Conservation (phyloP, 768 basidiomycete genomes). For the Xerocomus spinulosus region DNA sequence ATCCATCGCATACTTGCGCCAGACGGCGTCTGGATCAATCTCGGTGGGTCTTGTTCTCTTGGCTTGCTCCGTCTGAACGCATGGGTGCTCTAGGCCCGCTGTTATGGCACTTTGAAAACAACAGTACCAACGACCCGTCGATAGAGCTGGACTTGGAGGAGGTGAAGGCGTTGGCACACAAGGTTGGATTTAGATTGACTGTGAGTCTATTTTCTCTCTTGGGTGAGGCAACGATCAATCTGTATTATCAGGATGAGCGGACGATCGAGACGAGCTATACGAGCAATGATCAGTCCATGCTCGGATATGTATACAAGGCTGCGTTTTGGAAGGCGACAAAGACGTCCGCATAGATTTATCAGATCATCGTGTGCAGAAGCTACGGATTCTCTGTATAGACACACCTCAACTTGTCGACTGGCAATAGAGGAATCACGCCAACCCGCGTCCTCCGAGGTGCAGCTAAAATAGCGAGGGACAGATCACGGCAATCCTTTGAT, state of each 20-base stretch:
- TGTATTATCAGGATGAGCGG: conserved; percentile 71
- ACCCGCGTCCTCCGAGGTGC: too few relatives aligned
- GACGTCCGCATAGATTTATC: background rate
- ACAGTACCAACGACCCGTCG: conserved; percentile 69
- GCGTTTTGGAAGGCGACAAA: conserved; percentile 80
- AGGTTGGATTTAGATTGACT: conserved; percentile 77
- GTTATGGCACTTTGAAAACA: conserved; percentile 98
- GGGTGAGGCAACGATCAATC: background rate
- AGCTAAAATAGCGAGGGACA: too few relatives aligned
- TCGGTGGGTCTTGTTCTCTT: conserved; percentile 44
- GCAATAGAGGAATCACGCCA: too few relatives aligned
- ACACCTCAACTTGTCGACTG: too few relatives aligned
- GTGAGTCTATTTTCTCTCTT: conserved; percentile 40
- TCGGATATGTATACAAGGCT: conserved; percentile 79
- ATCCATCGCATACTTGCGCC: conserved; percentile 79
- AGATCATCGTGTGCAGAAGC: background rate
- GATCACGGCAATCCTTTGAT: too few relatives aligned
- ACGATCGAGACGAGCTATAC: conserved; percentile 84
- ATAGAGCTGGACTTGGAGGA: conserved; percentile 90
- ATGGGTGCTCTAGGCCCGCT: conserved; percentile 57
- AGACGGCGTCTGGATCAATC: conserved; percentile 90
- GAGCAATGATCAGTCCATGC: conserved; percentile 73
- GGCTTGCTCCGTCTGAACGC: background rate
- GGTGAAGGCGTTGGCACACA: conserved; percentile 65
- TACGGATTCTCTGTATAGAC: background rate